These are phyloP conservation scores for Yamadazyma triangularis DNA, from an alignment of 1,139 yeast genomes.

Conservation along the genomic window DNA sequence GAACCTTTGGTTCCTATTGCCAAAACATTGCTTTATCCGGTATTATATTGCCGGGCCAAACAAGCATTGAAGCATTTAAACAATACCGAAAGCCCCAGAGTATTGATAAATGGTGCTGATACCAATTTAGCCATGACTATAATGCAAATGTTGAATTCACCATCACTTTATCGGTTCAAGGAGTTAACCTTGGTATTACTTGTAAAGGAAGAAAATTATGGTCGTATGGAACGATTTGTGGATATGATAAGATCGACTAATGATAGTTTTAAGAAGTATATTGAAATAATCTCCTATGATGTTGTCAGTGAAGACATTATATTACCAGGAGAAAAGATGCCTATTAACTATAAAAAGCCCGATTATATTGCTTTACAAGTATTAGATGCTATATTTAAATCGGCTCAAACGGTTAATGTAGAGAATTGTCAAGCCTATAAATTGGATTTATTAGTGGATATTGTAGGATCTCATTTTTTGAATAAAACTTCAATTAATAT, in stretches of 20 bases:
- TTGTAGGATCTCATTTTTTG: slow-evolving; percentile 38
- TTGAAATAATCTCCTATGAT: slow-evolving; percentile 33
- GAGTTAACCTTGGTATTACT: slow-evolving; percentile 27
- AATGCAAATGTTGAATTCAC: slow-evolving; percentile 27
- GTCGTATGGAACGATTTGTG: slow-evolving; percentile 21
- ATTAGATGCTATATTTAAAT: slow-evolving; percentile 29
- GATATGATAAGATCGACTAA: background rate
- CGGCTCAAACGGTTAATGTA: slow-evolving; percentile 16
- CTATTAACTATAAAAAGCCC: slow-evolving; percentile 36
- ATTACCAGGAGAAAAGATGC: slow-evolving; percentile 33
- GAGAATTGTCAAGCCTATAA: slow-evolving; percentile 24
- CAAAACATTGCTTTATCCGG: slow-evolving; percentile 30
- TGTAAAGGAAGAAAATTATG: slow-evolving; percentile 22
- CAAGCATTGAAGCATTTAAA: slow-evolving; percentile 29
- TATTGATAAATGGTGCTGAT: slow-evolving; percentile 44
- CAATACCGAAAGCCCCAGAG: slow-evolving; percentile 17
- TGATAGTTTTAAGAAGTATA: slow-evolving; percentile 11
- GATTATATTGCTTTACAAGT: slow-evolving; percentile 39
- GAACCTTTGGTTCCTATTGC: slow-evolving; percentile 27
- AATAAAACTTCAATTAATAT: slow-evolving; percentile 27
- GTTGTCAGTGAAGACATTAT: slow-evolving; percentile 31
- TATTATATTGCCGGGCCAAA: slow-evolving; percentile 37
- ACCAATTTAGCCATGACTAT: slow-evolving; percentile 36
- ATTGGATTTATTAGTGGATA: slow-evolving; percentile 37
- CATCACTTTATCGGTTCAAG: slow-evolving; percentile 21